Evolutionary conservation across 176 grass and related monocot species (phyloP).

Genomic region (Cenchrus americanus): DNA sequence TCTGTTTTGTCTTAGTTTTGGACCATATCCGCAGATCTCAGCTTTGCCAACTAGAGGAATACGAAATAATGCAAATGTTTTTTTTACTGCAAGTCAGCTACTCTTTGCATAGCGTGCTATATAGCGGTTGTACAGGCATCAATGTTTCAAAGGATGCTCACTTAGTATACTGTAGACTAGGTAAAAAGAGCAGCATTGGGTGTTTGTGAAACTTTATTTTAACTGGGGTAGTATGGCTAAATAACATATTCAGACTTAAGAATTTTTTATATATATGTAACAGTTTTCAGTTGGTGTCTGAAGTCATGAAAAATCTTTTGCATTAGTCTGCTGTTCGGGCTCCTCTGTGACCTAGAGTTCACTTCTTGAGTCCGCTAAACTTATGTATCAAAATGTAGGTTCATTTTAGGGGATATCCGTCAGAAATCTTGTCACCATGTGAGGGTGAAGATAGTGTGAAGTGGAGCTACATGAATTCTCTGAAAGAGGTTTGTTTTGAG

Average conservation of each 20-base stretch:
- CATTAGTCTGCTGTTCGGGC: not conserved
- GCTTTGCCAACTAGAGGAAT: not conserved
- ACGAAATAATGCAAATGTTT: not conserved
- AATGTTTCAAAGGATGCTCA: not conserved
- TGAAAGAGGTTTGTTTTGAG: constrained; percentile 83
- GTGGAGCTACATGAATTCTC: constrained; percentile 96
- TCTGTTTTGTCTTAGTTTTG: not conserved
- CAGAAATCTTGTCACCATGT: constrained; percentile 80
- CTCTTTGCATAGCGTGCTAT: not conserved
- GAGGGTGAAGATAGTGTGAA: constrained; percentile 95
- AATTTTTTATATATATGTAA: not conserved
- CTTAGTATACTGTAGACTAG: not conserved
- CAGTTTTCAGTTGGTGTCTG: not conserved
- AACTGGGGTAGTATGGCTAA: not conserved
- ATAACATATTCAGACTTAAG: not conserved
- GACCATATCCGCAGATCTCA: not conserved
- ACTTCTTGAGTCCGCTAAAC: constrained; percentile 7
- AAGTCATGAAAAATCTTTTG: not conserved
- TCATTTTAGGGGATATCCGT: constrained; percentile 93
- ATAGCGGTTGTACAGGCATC: not conserved
- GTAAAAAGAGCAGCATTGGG: not conserved
- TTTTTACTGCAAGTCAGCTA: not conserved
- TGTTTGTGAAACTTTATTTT: not conserved
- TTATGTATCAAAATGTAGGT: constrained; percentile 52
- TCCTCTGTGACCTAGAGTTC: not conserved